Percentiles rank a stretch among this genome's conserved stretches.
phyloP scores from a whole-genome alignment of 192 early-diverging fungal genomes.

The Coemansia brasiliensis region DNA sequence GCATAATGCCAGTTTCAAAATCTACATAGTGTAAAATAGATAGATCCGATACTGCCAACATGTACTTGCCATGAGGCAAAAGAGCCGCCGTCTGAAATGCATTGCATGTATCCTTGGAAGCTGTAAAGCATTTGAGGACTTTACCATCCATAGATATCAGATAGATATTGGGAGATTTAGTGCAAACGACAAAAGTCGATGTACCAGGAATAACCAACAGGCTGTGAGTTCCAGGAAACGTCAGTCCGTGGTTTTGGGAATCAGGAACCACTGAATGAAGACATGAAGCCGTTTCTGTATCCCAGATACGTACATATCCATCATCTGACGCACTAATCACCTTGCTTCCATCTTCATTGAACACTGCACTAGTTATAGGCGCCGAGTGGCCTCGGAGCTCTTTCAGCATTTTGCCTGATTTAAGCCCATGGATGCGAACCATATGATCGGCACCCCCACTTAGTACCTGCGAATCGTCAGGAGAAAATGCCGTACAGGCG shows the following conservation, averaged over 20 bases:
- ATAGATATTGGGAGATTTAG: constrained; percentile 73
- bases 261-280: constrained; percentile 58
- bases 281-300: constrained; percentile 71
- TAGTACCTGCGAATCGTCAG: constrained; percentile 77
- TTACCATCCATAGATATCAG: constrained; percentile 67
- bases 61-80: constrained; percentile 78
- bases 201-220: constrained; percentile 69
- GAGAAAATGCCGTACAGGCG: constrained; percentile 74
- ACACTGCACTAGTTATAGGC: constrained; percentile 80
- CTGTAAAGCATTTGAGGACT: constrained; percentile 52
- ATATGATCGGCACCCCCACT: constrained; percentile 79
- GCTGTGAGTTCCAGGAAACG: constrained; percentile 40
- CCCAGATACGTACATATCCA: constrained; percentile 87
- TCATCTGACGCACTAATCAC: constrained; percentile 84
- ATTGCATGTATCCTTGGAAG: constrained; percentile 38
- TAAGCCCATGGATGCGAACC: constrained; percentile 83
- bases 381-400: constrained; percentile 92
- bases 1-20: constrained; percentile 57
- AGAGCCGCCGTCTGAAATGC: constrained; percentile 64
- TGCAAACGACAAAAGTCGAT: constrained; percentile 76
- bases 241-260: constrained; percentile 55
- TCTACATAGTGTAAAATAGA: constrained; percentile 69
- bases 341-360: constrained; percentile 65
- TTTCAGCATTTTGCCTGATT: constrained; percentile 88
- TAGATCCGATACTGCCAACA: constrained; percentile 76